These are phyloP conservation scores for Suillus americanus DNA, from an alignment of 768 basidiomycete genomes.

Conservation along the genomic window DNA sequence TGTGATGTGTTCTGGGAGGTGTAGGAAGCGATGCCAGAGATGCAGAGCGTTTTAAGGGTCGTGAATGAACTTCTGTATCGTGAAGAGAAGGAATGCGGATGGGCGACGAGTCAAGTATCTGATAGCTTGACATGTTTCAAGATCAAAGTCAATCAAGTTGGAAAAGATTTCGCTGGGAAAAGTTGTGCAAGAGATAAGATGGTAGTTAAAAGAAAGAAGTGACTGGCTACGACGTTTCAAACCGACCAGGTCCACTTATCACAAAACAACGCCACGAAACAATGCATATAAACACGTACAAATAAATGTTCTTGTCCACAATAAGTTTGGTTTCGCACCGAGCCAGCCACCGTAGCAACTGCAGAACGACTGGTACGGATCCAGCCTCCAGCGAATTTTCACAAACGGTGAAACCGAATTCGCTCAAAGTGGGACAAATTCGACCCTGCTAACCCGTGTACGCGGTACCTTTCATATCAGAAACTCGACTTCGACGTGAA, in stretches of 20 bases:
- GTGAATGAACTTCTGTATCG: conserved; percentile 18
- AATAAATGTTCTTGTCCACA: not conserved
- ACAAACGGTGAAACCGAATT: not conserved
- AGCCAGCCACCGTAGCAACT: not conserved
- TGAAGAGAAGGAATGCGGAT: conserved; percentile 14
- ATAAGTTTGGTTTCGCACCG: not conserved
- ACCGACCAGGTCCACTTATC: not conserved
- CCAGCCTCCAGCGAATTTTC: not conserved
- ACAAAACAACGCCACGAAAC: conserved; percentile 2
- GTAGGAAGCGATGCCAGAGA: conserved; percentile 67
- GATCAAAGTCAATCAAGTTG: conserved; percentile 1
- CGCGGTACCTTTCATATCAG: not conserved
- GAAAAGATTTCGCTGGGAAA: too few species aligned
- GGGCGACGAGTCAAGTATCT: conserved; percentile 35
- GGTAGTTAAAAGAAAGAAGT: conserved; percentile 7
- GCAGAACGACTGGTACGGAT: too few species aligned
- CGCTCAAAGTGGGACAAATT: not conserved
- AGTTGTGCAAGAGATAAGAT: conserved; percentile 6
- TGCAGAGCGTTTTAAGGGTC: conserved; percentile 59
- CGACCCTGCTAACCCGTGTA: not conserved
- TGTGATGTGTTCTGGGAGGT: conserved; percentile 59
- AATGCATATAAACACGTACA: not conserved
- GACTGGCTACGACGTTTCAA: not conserved
- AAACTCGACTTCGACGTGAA: not conserved
- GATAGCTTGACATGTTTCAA: conserved; percentile 30